phyloP scores from a whole-genome alignment of 768 basidiomycete genomes.

The Psilocybe sp. region DNA sequence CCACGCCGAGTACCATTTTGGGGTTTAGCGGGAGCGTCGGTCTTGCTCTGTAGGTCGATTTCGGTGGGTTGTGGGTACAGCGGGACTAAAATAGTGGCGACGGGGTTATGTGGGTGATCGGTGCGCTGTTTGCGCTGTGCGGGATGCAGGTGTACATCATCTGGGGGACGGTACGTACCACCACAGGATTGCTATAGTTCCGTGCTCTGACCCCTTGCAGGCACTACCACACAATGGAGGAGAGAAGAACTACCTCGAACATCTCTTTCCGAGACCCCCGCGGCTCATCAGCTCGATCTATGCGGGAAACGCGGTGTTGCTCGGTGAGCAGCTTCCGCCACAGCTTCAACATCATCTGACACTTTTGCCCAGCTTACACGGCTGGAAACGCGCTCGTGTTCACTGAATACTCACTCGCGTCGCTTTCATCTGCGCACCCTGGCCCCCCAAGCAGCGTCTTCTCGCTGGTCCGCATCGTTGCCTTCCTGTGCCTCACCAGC shows the following conservation, averaged over 20 bases:
- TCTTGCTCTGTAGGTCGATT: constrained; percentile 26
- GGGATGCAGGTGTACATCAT: constrained; percentile 40
- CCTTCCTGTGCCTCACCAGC: constrained; percentile 28
- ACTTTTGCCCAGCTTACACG: constrained; percentile 8
- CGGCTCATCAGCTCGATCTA: constrained; percentile 55
- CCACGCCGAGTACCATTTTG: constrained; percentile 37
- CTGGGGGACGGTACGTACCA: constrained; percentile 30
- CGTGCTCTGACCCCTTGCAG: constrained; percentile 17
- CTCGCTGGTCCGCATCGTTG: constrained; percentile 22
- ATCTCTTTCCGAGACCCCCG: constrained; percentile 50
- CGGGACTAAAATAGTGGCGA: background rate
- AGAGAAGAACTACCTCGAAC: constrained; percentile 69
- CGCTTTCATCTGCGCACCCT: constrained; percentile 14
- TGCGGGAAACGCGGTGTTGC: constrained; percentile 48
- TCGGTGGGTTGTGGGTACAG: no score
- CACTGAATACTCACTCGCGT: constrained; percentile 44
- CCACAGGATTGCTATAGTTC: background rate
- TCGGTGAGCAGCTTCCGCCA: constrained; percentile 30
- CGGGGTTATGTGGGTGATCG: constrained; percentile 39
- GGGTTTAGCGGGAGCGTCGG: constrained; percentile 37
- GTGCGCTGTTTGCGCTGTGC: constrained; percentile 33
- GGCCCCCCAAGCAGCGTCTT: constrained; percentile 6
- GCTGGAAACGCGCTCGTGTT: constrained; percentile 48
- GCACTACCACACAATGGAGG: constrained; percentile 61
- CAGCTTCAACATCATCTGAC: background rate